A percentile compares a stretch with the other conserved stretches of the same genome.
phyloP scores from a whole-genome alignment of 257 asterid species.

The Nicotiana tomentosiformis region DNA sequence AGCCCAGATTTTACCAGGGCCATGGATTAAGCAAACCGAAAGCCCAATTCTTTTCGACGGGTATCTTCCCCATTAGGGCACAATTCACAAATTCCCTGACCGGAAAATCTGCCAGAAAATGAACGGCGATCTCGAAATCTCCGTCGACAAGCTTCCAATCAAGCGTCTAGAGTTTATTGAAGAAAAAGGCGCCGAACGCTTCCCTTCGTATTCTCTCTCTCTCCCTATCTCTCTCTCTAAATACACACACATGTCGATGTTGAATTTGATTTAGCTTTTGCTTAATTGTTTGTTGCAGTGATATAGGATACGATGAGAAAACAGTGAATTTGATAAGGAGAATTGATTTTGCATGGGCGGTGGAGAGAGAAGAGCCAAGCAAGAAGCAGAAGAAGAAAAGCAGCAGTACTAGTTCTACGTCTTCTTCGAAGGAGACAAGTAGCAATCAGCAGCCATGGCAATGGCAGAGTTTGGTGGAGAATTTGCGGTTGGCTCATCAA shows the following conservation, averaged over 20 bases:
- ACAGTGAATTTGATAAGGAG: constrained; percentile 66
- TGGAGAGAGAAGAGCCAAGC: constrained; percentile 87
- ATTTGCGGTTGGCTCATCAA: constrained; percentile 86
- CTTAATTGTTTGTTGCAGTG: constrained; percentile 36
- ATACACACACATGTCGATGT: not conserved
- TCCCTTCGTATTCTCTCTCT: constrained; percentile 47
- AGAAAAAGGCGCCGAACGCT: constrained; percentile 76
- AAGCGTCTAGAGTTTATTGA: constrained; percentile 66
- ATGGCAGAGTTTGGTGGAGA: constrained; percentile 88
- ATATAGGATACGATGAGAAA: constrained; percentile 78
- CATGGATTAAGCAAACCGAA: not conserved
- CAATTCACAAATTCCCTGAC: constrained; percentile 3
- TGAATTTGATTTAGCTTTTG: not conserved
- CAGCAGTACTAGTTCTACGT: constrained; percentile 15
- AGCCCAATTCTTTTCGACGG: not conserved
- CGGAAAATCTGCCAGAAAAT: constrained; percentile 22
- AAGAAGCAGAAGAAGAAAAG: constrained; percentile 77
- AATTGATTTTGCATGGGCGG: constrained; percentile 90
- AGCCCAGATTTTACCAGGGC: not conserved
- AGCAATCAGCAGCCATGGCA: constrained; percentile 51
- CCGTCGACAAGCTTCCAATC: constrained; percentile 85
- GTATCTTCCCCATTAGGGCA: constrained; percentile 3
- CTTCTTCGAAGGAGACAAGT: constrained; percentile 21
- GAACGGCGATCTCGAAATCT: constrained; percentile 55
- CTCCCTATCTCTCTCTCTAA: constrained; percentile 5